Percentiles rank a stretch among this genome's conserved stretches.
Conservation (phyloP, 257 asterid genomes). For the Ophiorrhiza pumila region DNA sequence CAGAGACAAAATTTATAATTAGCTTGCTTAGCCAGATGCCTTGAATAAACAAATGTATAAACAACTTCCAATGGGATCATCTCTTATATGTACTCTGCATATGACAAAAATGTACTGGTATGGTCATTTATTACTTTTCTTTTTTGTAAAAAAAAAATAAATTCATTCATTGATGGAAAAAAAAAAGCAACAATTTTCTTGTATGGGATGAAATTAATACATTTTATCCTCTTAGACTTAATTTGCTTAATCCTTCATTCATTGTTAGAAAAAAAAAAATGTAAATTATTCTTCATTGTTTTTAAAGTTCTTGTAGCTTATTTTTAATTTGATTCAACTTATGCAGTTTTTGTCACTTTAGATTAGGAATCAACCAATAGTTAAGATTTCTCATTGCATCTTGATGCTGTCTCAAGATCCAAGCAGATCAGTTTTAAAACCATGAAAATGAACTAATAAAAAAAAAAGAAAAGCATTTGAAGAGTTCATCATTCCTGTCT, state of each 20-base stretch:
- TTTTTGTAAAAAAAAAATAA: neutral
- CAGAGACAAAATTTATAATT: conserved; percentile 30
- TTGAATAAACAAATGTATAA: conserved; percentile 11
- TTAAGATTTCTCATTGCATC: neutral
- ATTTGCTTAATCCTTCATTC: no score
- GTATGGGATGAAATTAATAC: neutral
- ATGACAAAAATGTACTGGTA: conserved; percentile 8
- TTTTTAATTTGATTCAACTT: neutral
- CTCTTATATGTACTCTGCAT: conserved; percentile 12
- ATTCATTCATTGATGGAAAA: no score
- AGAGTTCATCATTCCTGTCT: neutral
- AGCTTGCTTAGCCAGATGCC: conserved; percentile 5
- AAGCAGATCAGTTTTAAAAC: neutral
- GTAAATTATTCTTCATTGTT: no score
- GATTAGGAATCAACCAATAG: conserved; percentile 2
- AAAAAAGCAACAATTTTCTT: no score
- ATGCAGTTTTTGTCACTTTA: conserved; percentile 15
- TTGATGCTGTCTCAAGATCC: neutral
- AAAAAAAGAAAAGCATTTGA: neutral
- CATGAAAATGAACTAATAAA: neutral
- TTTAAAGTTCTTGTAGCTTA: no score
- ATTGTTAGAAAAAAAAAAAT: no score
- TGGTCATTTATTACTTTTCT: neutral
- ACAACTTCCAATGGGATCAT: conserved; percentile 17
- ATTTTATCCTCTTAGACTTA: no score